Evolutionary conservation across 1,284 basidiomycete genomes (phyloP), one percentile per base, ranked within the genome.

Genomic region (Trametes sp.): DNA sequence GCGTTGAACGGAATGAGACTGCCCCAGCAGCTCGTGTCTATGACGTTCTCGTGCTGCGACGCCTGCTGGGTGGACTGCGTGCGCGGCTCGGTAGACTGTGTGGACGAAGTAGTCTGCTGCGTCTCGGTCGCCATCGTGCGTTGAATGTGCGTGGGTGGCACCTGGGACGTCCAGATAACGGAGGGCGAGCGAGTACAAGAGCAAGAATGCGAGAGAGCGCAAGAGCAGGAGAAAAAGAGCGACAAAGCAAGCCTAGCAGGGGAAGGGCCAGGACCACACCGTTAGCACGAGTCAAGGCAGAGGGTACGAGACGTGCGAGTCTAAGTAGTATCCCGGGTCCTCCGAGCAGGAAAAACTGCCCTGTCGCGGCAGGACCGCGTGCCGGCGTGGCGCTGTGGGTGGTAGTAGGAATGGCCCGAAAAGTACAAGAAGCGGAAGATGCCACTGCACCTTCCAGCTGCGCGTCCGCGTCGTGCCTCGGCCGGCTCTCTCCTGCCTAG

Each of bases 11-110:
- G 88, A 56, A 85, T 81, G 53, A 91, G 79, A 64, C 81, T 87
- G 9, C 88, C 89, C 86, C 87, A 91, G 57, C 90, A 81, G 64
- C 87, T 81, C 1, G 68, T 58, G 62, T 86, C 83, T 59, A 76
- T 54, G 1, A 69, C 69, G 16, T 64, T 62, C 8, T 68, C 26
- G 54, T 60, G 69, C 59, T 74, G 70, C 4, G 70, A 69, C 23
- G 69, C 64, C 56, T 65, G 68, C 58, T 73, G 66, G 1, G 71
- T 71, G 42, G 71, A 67, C 57, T 74, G 67, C 3, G 68, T 68
- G 41, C 38, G 28, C 14, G 41, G 50, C 33, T 60, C 33, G 1
- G 58, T 59, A 10, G 45, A 46, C 48, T 49, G 48, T 9, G 48
- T 49, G 19, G 24, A n/a, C n/a, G n/a, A 33, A 4, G 48, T 29